phyloP scores from a whole-genome alignment of 2,329 filamentous ascomycete species.

The Leptodontidium sp. region DNA sequence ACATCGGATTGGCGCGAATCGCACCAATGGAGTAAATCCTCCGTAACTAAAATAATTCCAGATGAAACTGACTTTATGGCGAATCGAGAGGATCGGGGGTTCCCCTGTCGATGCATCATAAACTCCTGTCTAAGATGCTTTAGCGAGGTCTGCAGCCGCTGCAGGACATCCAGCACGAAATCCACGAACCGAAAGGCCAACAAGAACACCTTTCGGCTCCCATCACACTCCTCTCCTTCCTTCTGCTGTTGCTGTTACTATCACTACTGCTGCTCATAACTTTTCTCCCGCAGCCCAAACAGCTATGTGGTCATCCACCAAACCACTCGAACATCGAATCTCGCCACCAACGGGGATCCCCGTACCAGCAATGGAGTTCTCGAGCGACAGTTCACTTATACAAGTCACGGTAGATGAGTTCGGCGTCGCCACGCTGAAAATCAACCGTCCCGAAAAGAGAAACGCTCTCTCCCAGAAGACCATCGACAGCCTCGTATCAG shows the following conservation, averaged over 20 bases:
- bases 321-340: slow-evolving; percentile 7
- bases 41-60: not conserved
- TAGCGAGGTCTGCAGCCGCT: not conserved
- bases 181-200: not conserved
- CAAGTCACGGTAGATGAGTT: slow-evolving; percentile 36
- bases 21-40: not conserved
- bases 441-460: slow-evolving; percentile 63
- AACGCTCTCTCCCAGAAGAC: slow-evolving; percentile 61
- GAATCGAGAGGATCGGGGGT: not conserved
- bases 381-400: slow-evolving; percentile 34
- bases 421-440: slow-evolving; percentile 56
- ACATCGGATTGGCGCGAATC: not conserved
- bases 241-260: not conserved
- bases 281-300: not conserved
- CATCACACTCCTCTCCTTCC: not conserved
- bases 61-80: not conserved
- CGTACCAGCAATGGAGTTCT: slow-evolving; percentile 26
- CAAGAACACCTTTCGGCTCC: not conserved
- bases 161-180: not conserved
- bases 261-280: not conserved
- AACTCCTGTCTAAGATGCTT: not conserved
- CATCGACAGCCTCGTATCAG: slow-evolving; percentile 29
- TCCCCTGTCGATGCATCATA: not conserved
- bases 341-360: not conserved
- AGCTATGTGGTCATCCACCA: slow-evolving; percentile 11